These are phyloP conservation scores for Oenanthe sinensis DNA, from an alignment of 129 eudicot species.

Conservation along the genomic window DNA sequence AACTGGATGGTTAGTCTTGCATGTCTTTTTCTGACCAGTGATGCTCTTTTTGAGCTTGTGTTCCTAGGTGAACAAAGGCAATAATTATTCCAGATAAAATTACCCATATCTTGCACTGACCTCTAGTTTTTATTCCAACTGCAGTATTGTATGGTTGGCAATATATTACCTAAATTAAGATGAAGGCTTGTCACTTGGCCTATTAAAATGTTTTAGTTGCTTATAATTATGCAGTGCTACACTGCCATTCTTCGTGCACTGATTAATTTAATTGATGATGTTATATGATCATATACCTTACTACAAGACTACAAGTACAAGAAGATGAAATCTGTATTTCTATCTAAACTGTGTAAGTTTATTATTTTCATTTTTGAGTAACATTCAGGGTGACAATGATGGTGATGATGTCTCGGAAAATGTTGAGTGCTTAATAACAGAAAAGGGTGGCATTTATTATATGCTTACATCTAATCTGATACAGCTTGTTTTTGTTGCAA, in stretches of 20 bases:
- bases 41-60: not conserved
- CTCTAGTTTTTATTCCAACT: not conserved
- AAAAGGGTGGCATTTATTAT: not conserved
- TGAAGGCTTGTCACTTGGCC: not conserved
- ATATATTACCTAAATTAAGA: not conserved
- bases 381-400: not conserved
- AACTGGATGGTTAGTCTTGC: constrained; percentile 67
- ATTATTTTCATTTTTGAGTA: not conserved
- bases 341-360: not conserved
- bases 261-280: not conserved
- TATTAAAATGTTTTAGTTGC: not conserved
- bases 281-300: too few relatives aligned
- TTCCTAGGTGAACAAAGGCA: not conserved
- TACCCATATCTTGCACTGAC: not conserved
- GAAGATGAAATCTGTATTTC: not conserved
- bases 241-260: not conserved
- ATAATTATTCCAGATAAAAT: not conserved
- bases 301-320: not conserved
- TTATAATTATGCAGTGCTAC: not conserved
- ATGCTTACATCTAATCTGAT: not conserved
- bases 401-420: too few relatives aligned
- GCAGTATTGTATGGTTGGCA: not conserved
- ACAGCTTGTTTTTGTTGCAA: not conserved
- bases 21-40: not conserved
- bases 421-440: not conserved